Evolutionary conservation across 768 basidiomycete species (phyloP).

Genomic region (Melanogaster broomeanus): DNA sequence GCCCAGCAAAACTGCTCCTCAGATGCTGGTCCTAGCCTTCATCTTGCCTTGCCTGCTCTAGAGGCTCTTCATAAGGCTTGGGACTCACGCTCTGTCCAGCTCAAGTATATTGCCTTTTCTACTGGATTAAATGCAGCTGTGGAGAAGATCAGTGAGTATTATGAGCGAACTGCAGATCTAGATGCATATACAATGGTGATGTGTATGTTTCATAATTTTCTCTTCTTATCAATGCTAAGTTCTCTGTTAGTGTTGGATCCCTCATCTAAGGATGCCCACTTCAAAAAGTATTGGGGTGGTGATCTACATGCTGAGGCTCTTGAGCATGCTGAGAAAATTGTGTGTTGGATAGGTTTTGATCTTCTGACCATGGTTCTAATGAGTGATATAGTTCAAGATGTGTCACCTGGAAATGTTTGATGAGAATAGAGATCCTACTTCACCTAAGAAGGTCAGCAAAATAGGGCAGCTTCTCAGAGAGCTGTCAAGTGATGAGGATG

Average conservation of each 20-base stretch:
- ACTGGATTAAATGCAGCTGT: slow-evolving; percentile 26
- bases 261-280: slow-evolving; percentile 19
- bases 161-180: slow-evolving; percentile 31
- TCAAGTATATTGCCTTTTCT: slow-evolving; percentile 20
- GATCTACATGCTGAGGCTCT: slow-evolving; percentile 16
- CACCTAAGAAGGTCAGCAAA: slow-evolving; percentile 2
- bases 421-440: too few species aligned
- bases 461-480: not conserved
- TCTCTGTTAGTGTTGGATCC: slow-evolving; percentile 27
- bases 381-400: slow-evolving; percentile 17
- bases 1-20: slow-evolving; percentile 35
- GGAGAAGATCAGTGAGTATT: slow-evolving; percentile 37
- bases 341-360: slow-evolving; percentile 1
- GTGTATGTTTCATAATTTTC: slow-evolving; percentile 21
- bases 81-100: slow-evolving; percentile 1
- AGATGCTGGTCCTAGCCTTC: slow-evolving; percentile 22
- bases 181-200: slow-evolving; percentile 36
- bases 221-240: not conserved
- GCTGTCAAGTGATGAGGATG: slow-evolving; percentile 12
- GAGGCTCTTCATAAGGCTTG: slow-evolving; percentile 31
- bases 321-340: slow-evolving; percentile 15
- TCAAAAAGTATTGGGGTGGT: slow-evolving; percentile 28
- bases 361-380: not conserved
- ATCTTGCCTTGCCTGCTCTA: slow-evolving; percentile 31
- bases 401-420: not conserved